These are phyloP conservation scores for Baudoinia panamericana DNA, from an alignment of 495 filamentous ascomycete species.

Conservation along the genomic window DNA sequence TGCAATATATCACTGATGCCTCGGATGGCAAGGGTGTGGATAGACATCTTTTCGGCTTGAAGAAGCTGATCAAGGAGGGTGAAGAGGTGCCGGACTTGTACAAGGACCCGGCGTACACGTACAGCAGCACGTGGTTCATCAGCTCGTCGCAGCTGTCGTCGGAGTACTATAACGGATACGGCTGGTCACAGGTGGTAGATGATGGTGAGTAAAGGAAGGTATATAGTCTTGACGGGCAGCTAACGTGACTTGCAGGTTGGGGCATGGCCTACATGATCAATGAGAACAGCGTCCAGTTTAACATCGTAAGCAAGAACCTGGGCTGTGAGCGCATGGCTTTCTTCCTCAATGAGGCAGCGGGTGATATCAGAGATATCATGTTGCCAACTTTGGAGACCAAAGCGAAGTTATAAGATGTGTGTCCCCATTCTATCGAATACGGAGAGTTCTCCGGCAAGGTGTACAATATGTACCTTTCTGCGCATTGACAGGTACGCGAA, in stretches of 20 bases:
- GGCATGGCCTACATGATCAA: constrained; percentile 99
- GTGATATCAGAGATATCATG: constrained; percentile 79
- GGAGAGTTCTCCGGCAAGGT: too few species aligned
- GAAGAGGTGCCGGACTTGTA: constrained; percentile 73
- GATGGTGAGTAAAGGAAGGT: constrained; percentile 38
- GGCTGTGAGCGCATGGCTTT: constrained; percentile 87
- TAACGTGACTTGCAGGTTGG: constrained; percentile 8
- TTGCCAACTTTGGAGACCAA: constrained; percentile 69
- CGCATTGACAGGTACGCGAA: too few species aligned
- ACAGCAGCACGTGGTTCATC: constrained; percentile 81
- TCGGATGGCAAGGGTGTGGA: constrained; percentile 89
- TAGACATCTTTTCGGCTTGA: constrained; percentile 90
- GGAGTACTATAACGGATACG: constrained; percentile 98
- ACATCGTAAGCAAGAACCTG: constrained; percentile 87
- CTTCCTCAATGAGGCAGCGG: constrained; percentile 85
- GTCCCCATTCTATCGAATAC: too few species aligned
- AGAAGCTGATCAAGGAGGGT: constrained; percentile 72
- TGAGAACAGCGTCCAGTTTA: constrained; percentile 96
- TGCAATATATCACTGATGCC: constrained; percentile 80
- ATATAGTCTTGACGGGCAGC: too few species aligned
- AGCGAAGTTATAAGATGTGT: constrained; percentile 80
- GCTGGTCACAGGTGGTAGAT: constrained; percentile 97
- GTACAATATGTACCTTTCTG: too few species aligned
- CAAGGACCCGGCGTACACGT: constrained; percentile 72
- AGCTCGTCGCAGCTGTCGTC: constrained; percentile 79